Base-by-base conservation (phyloP, 805 yeast species). In the Pachysolen tannophilus region DNA sequence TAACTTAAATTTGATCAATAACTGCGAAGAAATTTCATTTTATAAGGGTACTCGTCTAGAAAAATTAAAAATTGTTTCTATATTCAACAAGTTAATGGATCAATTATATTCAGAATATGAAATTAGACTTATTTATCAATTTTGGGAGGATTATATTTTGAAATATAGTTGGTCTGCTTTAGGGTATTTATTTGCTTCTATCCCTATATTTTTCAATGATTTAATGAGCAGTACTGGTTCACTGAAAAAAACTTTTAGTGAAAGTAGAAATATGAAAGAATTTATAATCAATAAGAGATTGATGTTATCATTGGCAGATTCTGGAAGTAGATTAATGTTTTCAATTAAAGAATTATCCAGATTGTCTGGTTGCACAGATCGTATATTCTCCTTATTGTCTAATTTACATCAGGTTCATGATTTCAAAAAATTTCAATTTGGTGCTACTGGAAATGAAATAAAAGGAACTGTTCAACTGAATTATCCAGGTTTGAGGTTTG, bases 91-190 rank as follows among this genome's bases (percentile, higher is more conserved):
- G 26, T 67, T 88, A 44, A 56, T 65, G 45, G 32, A 35, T 8
- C 63, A 60, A 34, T 39, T 53, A 14, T 39, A 43, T 3, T 39
- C 30, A n/a, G 65, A 60, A 36, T 67, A 68, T 52, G 55, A 59
- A 20, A 85, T 79, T 43, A 72, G 82, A 40, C 78, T 83, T 37
- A 59, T 68, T 8, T 88, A 86, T 55, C 79, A 78, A 34, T 65
- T 84, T 42, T 56, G 82, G 40, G 96, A 88, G 60, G 94, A 86
- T 52, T 85, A 86, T 50, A 75, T 87, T 32, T 69, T 88, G 55
- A 88, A 87, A 59, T 86, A 84, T 52, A 76, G 90, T 9, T 88
- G 97, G 97, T 86, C 95, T 3, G 95, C 94, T 0, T 71, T 88
- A 60, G 96, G 97, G n/a, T 87, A 86, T 53, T 58, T 87, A 16